Evolutionary conservation across 345 rosid genomes (phyloP), one percentile per base, ranked within the genome.

Genomic region (Draba incana): DNA sequence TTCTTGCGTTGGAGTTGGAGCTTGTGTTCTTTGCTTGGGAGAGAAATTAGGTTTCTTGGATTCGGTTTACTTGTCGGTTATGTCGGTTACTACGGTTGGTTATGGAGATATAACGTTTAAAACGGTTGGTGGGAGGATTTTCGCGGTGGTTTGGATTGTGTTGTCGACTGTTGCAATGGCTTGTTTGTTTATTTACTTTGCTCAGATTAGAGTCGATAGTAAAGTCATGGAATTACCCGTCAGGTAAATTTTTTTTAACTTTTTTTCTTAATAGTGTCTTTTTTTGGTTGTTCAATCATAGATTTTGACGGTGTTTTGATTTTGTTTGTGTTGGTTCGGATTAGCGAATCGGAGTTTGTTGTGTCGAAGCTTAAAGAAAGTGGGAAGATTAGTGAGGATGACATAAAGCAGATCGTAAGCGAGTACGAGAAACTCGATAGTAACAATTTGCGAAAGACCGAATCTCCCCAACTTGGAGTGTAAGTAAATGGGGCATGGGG

Each of bases 301-400:
- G n/a, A n/a, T n/a, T 6, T 31, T 31, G 45, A 43, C 15, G 5
- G 13, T 25, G 12, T 25, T 10, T 41, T 28, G 7, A 4, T 12
- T 14, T 63, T 16, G 2, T 30, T 54, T 14, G 11, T 15, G 16
- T 13, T 15, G 3, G 37, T 12, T 69, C 16, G 45, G 39, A 6
- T 37, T 52, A 86, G 98, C 58, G 88, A 85, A 79, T 85, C 90
- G 1, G 93, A 92, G 58, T 92, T 84, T 61, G 82, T 88, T 10
- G 63, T 87, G 52, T 83, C 69, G 81, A 85, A 88, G 83, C 96
- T 92, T 28, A 87, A 83, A 75, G 96, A 91, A 61, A 82, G 78
- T 88, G 88, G 87, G 44, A 85, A 76, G 80, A 74, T 92, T 6
- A 78, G 51, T 25, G 86, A 85, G 66, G 86, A 81, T 52, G 92